Percentiles rank a stretch among this genome's conserved stretches.
These are phyloP conservation scores for Trichoderma breve DNA, from an alignment of 2,329 filamentous ascomycete genomes.

Conservation along the genomic window DNA sequence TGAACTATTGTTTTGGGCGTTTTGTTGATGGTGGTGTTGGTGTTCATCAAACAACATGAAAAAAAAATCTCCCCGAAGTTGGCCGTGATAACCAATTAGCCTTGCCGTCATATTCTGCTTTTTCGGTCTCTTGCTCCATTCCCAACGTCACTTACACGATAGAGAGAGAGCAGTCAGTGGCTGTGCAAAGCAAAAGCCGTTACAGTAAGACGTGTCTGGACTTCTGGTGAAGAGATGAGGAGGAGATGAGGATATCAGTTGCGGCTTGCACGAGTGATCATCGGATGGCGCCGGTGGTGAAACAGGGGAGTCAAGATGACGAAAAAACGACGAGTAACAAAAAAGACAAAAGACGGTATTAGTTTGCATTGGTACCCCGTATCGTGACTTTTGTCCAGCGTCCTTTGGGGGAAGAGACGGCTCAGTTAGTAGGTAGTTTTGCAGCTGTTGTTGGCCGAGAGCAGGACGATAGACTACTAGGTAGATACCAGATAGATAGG, in stretches of 20 bases:
- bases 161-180: not conserved
- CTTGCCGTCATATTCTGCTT: not conserved
- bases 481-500: too few relatives aligned
- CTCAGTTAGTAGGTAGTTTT: not conserved
- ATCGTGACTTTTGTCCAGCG: not conserved
- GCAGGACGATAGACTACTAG: not conserved
- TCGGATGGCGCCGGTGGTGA: slow-evolving; percentile 1
- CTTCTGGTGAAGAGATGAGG: not conserved
- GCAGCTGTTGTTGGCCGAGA: not conserved
- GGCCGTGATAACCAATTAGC: not conserved
- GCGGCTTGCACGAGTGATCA: not conserved
- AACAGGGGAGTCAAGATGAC: not conserved
- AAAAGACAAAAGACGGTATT: not conserved
- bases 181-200: not conserved
- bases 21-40: not conserved
- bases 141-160: not conserved
- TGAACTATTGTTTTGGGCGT: not conserved
- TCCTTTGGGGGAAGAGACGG: not conserved
- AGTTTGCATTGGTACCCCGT: slow-evolving; percentile 1
- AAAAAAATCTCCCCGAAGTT: not conserved
- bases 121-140: not conserved
- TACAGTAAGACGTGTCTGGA: not conserved
- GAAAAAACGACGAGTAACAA: not conserved
- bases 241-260: not conserved
- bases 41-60: not conserved